phyloP scores from a whole-genome alignment of 2,329 filamentous ascomycete species.

The Pseudonectria buxi region DNA sequence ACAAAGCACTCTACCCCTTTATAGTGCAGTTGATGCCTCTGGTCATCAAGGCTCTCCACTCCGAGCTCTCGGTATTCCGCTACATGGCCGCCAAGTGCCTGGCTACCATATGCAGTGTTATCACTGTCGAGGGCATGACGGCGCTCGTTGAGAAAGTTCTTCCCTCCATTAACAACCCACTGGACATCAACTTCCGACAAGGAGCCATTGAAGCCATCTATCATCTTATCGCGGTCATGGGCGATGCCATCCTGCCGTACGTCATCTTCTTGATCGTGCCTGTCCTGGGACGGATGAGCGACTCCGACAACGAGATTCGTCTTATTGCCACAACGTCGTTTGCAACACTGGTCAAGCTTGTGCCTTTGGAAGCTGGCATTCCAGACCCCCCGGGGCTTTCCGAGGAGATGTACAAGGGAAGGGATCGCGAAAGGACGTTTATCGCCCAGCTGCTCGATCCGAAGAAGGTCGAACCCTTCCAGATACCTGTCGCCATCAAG shows the following conservation, averaged over 20 bases:
- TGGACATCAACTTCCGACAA: constrained; percentile 84
- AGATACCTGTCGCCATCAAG: constrained; percentile 94
- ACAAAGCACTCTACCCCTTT: constrained; percentile 68
- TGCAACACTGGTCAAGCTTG: constrained; percentile 91
- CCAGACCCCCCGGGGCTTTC: constrained; percentile 93
- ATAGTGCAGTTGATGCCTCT: constrained; percentile 77
- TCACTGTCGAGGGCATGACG: constrained; percentile 92
- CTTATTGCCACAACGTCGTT: constrained; percentile 95
- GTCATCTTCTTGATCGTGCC: constrained; percentile 98
- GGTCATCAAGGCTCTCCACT: constrained; percentile 81
- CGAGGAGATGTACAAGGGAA: constrained; percentile 76
- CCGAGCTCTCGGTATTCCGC: constrained; percentile 81
- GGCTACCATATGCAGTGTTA: constrained; percentile 94
- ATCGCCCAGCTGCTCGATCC: constrained; percentile 94
- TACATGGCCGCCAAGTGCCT: constrained; percentile 98
- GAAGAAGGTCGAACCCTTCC: constrained; percentile 91
- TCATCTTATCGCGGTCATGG: constrained; percentile 97
- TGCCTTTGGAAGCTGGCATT: constrained; percentile 93
- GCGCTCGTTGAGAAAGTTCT: constrained; percentile 89
- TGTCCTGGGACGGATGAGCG: constrained; percentile 94
- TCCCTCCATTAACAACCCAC: constrained; percentile 82
- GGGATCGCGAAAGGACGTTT: constrained; percentile 92
- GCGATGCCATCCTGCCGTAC: constrained; percentile 89
- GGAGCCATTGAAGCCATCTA: constrained; percentile 94
- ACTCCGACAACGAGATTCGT: constrained; percentile 92